These are phyloP conservation scores for Rhinocladiella similis DNA, from an alignment of 2,329 filamentous ascomycete genomes.

Conservation along the genomic window DNA sequence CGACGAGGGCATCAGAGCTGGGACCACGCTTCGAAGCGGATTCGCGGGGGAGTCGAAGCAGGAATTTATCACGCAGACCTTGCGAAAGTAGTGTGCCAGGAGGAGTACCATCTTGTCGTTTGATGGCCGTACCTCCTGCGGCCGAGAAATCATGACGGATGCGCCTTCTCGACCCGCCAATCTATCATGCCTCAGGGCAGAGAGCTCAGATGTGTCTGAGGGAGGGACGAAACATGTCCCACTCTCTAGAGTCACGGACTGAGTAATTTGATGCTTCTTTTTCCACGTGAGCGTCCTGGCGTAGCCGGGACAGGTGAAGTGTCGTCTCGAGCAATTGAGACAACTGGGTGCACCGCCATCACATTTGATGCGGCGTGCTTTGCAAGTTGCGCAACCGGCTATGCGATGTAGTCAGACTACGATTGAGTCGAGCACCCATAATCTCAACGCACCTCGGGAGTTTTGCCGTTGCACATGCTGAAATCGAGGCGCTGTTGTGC, in stretches of 20 bases:
- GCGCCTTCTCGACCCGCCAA: neutral
- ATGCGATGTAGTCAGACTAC: neutral
- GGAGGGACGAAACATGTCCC: neutral
- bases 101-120: neutral
- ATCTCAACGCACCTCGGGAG: neutral
- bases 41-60: neutral
- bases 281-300: neutral
- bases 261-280: neutral
- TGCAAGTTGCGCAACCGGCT: neutral
- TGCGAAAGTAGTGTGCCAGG: neutral
- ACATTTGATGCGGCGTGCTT: slow-evolving; percentile 2
- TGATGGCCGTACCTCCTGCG: neutral
- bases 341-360: neutral
- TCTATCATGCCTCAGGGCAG: neutral
- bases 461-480: slow-evolving; percentile 5
- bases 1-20: neutral
- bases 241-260: neutral
- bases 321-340: slow-evolving; percentile 2
- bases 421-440: neutral
- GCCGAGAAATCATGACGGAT: neutral
- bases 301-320: neutral
- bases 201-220: neutral
- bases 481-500: neutral
- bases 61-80: neutral
- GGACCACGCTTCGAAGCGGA: neutral